Evolutionary conservation across 1,284 basidiomycete species (phyloP).

Genomic region (Cutaneotrichosporon sp.): DNA sequence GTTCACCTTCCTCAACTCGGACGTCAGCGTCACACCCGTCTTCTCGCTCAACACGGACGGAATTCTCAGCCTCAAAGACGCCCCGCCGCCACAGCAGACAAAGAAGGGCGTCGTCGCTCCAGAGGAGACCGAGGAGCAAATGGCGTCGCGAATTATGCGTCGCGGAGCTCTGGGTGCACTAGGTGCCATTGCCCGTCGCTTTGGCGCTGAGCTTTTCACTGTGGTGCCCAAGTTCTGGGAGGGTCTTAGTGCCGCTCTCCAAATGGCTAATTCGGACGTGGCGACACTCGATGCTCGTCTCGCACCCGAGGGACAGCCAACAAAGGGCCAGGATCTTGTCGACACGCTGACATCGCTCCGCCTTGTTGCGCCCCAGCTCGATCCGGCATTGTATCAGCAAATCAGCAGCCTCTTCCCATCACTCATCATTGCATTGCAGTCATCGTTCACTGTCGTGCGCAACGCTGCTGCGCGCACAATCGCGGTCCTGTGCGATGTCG

Average conservation of each 20-base stretch:
- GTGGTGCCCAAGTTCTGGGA: constrained; percentile 89
- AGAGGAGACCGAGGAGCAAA: constrained; percentile 51
- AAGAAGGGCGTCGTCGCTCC: constrained; percentile 45
- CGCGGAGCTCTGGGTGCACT: constrained; percentile 85
- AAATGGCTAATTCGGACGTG: not conserved
- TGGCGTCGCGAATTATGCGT: constrained; percentile 53
- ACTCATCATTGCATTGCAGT: constrained; percentile 70
- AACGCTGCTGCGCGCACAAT: constrained; percentile 82
- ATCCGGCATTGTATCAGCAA: constrained; percentile 61
- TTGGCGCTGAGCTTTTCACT: constrained; percentile 68
- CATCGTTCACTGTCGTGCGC: constrained; percentile 80
- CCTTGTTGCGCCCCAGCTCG: constrained; percentile 70
- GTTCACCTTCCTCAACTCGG: constrained; percentile 93
- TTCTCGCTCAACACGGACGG: constrained; percentile 68
- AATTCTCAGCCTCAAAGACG: constrained; percentile 65
- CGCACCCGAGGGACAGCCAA: constrained; percentile 34
- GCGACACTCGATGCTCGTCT: constrained; percentile 7
- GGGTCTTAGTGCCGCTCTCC: constrained; percentile 74
- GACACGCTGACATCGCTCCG: constrained; percentile 89
- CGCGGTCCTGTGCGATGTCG: constrained; percentile 77
- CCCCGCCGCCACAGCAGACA: constrained; percentile 49
- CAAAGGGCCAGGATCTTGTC: constrained; percentile 85
- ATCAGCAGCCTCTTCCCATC: constrained; percentile 70
- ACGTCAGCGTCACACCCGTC: constrained; percentile 80
- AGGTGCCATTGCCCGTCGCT: constrained; percentile 67